Conservation (phyloP, 495 filamentous ascomycete genomes). For the Baudoinia panamericana region DNA sequence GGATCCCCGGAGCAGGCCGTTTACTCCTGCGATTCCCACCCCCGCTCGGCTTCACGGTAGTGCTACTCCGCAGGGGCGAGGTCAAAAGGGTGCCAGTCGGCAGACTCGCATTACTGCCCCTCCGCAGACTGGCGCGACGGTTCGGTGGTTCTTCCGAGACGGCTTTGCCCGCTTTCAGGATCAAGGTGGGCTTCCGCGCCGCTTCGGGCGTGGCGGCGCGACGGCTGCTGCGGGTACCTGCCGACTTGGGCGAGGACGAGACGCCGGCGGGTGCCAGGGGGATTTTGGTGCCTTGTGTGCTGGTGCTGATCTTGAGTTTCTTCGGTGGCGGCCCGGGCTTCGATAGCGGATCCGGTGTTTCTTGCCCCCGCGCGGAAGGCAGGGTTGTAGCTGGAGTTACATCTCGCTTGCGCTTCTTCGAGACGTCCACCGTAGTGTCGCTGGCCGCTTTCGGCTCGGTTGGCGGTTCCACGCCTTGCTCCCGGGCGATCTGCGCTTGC, state of each 20-base stretch:
- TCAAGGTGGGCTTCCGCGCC: conserved; percentile 9
- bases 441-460: conserved; percentile 1
- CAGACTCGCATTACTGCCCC: conserved; percentile 25
- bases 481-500: conserved; percentile 27
- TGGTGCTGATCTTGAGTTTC: conserved; percentile 16
- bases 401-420: conserved; percentile 29
- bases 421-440: conserved; percentile 7
- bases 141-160: conserved; percentile 29
- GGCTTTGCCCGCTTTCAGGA: conserved; percentile 23
- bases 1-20: conserved; percentile 63
- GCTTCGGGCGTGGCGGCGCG: conserved; percentile 15
- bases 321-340: conserved; percentile 17
- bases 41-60: not conserved
- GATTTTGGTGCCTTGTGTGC: conserved; percentile 20
- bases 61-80: conserved; percentile 14
- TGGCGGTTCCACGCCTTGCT: conserved; percentile 12
- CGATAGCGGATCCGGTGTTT: conserved; percentile 16
- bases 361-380: not conserved
- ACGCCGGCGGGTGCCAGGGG: conserved; percentile 26
- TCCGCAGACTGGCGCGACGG: conserved; percentile 21
- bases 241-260: conserved; percentile 12
- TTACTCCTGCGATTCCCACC: conserved; percentile 36
- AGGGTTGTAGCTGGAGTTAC: conserved; percentile 1
- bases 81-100: conserved; percentile 9
- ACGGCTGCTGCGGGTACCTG: conserved; percentile 6